Base-by-base conservation (phyloP, 1,284 basidiomycete species). In the Grifola frondosa region DNA sequence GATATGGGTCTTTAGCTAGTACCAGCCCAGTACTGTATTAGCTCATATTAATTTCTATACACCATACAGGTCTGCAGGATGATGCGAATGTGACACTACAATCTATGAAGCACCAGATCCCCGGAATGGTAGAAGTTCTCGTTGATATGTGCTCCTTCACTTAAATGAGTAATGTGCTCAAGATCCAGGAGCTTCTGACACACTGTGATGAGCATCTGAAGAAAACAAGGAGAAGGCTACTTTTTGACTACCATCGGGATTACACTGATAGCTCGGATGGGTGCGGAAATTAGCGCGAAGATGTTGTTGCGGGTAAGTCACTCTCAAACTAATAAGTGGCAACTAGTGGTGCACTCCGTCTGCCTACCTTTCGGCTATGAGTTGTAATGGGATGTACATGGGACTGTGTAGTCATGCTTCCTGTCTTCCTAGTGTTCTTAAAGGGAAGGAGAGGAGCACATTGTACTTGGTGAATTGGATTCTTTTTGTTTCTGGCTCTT, bases 271-370 rank as follows among this genome's bases (percentile, higher is more conserved):
- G 88, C 96, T n/a, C n/a, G n/a, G 1, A 99, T 99, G 95, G 97
- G 97, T 30, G 97, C 99, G 67, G 96, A 99, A 36, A 87, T 99
- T 34, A 97, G 97, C 40, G 84, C 95, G 4, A 93, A 99, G 68
- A 99, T 99, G 95, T 87, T 89, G 4, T 68, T 97, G 52, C 74
- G 94, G 56, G n/a, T n/a, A n/a, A n/a, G n/a, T n/a, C n/a, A n/a
- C n/a, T n/a, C n/a, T n/a, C n/a, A n/a, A n/a, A n/a, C n/a, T n/a
- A n/a, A n/a, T n/a, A n/a, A n/a, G n/a, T n/a, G n/a, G n/a, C n/a
- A n/a, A n/a, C n/a, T n/a, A n/a, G n/a, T n/a, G n/a, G n/a, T n/a
- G n/a, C n/a, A n/a, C n/a, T n/a, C n/a, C n/a, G n/a, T n/a, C n/a
- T n/a, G n/a, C n/a, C n/a, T n/a, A n/a, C n/a, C n/a, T n/a, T n/a